Conservation (phyloP, 148 eudicot species). For the Fagopyrum tataricum region DNA sequence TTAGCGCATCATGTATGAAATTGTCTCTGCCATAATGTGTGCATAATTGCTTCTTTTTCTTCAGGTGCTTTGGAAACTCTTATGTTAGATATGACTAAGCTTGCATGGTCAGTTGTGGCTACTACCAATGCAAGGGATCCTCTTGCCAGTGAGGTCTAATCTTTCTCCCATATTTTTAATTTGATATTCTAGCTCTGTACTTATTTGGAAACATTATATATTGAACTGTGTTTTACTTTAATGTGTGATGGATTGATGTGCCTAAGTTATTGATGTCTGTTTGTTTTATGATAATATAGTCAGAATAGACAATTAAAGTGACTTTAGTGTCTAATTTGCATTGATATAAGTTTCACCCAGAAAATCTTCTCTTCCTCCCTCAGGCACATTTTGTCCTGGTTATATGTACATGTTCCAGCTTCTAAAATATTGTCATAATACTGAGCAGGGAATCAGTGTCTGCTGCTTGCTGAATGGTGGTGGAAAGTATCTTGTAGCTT, state of each 20-base stretch:
- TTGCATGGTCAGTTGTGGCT: conserved; percentile 55
- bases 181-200: background rate
- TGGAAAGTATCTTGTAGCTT: conserved; percentile 65
- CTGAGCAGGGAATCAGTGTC: conserved; percentile 76
- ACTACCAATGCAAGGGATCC: conserved; percentile 68
- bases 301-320: background rate
- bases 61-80: conserved; percentile 82
- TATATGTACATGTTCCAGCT: background rate
- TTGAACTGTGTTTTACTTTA: background rate
- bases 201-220: background rate
- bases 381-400: background rate
- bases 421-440: background rate
- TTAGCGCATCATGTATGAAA: background rate
- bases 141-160: conserved; percentile 88
- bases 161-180: conserved; percentile 13
- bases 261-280: background rate
- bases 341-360: background rate
- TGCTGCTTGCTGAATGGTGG: conserved; percentile 49
- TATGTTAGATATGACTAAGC: conserved; percentile 68
- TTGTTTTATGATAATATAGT: background rate
- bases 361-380: background rate
- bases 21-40: background rate
- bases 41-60: conserved; percentile 15
- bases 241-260: background rate
- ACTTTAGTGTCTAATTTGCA: background rate